Evolutionary conservation across 257 asterid species (phyloP).

Genomic region (Linaria vulgaris): DNA sequence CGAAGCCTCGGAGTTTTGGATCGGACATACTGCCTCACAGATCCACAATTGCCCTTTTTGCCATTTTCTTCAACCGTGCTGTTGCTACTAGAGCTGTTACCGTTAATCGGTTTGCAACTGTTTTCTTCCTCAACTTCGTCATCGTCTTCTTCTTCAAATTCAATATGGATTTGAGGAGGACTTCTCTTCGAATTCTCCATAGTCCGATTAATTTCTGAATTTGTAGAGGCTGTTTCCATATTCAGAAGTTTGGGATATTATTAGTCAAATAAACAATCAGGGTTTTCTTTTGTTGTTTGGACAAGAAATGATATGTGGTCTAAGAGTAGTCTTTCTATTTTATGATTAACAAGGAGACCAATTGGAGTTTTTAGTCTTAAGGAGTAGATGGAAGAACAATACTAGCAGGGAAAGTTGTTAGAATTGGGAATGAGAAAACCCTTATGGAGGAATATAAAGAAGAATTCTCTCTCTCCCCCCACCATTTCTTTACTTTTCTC

Average conservation of each 20-base stretch:
- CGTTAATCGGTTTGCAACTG: conserved; percentile 27
- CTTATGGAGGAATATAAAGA: conserved; percentile 53
- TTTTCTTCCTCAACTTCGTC: conserved; percentile 23
- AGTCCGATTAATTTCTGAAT: conserved; percentile 15
- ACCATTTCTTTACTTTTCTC: conserved; percentile 23
- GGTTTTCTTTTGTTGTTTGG: neutral
- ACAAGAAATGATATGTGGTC: conserved; percentile 25
- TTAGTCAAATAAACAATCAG: neutral
- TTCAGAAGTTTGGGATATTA: neutral
- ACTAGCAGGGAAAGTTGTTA: conserved; percentile 56
- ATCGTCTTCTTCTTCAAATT: conserved; percentile 28
- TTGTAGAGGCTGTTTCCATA: conserved; percentile 32
- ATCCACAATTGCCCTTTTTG: conserved; percentile 54
- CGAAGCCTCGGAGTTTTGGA: conserved; percentile 85
- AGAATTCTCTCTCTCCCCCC: conserved; percentile 41
- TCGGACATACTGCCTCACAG: conserved; percentile 75
- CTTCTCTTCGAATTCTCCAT: conserved; percentile 45
- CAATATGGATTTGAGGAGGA: conserved; percentile 28
- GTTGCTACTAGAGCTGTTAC: conserved; percentile 67
- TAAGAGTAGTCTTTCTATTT: neutral
- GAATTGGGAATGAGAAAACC: conserved; percentile 77
- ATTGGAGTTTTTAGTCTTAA: conserved; percentile 15
- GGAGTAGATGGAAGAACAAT: conserved; percentile 43
- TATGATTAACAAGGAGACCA: conserved; percentile 25
- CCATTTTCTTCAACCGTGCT: conserved; percentile 87